Evolutionary conservation across 768 basidiomycete genomes (phyloP).

Genomic region (Coprinopsis strossmayeri): DNA sequence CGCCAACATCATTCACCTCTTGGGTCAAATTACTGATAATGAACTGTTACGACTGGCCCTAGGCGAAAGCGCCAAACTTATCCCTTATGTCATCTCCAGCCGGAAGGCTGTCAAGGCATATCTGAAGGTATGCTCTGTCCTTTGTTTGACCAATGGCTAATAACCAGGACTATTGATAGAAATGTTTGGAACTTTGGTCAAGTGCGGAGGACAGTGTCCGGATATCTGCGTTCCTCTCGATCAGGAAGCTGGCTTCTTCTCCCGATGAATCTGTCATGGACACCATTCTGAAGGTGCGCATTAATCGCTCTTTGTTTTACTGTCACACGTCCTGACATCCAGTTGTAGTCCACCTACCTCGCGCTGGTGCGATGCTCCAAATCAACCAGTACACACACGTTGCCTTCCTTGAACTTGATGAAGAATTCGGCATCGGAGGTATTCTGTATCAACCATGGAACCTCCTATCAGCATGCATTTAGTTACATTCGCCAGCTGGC

Average conservation of each 20-base stretch:
- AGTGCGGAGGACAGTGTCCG: conserved; percentile 74
- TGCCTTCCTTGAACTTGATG: conserved; percentile 93
- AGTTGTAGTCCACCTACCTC: conserved; percentile 76
- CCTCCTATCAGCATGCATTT: conserved; percentile 91
- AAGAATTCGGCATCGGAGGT: conserved; percentile 96
- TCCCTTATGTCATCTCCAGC: conserved; percentile 83
- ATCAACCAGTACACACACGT: conserved; percentile 76
- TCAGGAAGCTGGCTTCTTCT: conserved; percentile 71
- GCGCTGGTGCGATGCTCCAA: conserved; percentile 80
- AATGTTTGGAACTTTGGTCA: conserved; percentile 81
- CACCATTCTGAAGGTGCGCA: conserved; percentile 71
- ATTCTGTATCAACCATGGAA: conserved; percentile 68
- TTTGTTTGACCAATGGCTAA: conserved; percentile 1
- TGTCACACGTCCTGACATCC: not conserved
- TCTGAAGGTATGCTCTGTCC: conserved; percentile 55
- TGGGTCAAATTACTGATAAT: conserved; percentile 67
- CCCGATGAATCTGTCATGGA: conserved; percentile 80
- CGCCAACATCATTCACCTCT: conserved; percentile 74
- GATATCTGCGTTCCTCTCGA: conserved; percentile 80
- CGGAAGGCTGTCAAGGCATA: conserved; percentile 83
- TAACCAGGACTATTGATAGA: conserved; percentile 31
- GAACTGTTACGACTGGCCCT: conserved; percentile 66
- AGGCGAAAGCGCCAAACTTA: conserved; percentile 78
- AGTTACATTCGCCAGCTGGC: conserved; percentile 94
- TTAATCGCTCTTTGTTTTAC: too few species aligned